phyloP scores from a whole-genome alignment of 768 basidiomycete species.

The Leccinum imitatum region DNA sequence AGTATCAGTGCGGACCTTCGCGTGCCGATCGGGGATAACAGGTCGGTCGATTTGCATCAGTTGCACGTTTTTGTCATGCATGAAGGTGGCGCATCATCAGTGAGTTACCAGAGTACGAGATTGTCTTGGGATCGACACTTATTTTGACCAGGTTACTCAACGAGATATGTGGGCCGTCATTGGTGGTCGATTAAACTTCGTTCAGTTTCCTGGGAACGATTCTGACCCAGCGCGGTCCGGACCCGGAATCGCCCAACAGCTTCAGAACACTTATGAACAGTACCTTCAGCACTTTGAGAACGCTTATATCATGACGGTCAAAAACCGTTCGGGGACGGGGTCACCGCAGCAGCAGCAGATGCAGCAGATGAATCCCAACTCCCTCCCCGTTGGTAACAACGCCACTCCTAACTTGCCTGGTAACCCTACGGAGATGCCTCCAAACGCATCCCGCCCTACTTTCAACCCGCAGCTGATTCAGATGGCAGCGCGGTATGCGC shows the following conservation, averaged over 20 bases:
- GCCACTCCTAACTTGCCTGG: constrained; percentile 10
- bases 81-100: constrained; percentile 52
- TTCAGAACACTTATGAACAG: constrained; percentile 60
- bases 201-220: constrained; percentile 61
- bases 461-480: constrained; percentile 39
- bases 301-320: constrained; percentile 47
- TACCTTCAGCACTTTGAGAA: constrained; percentile 58
- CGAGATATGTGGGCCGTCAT: constrained; percentile 65
- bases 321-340: constrained; percentile 16
- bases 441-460: constrained; percentile 11
- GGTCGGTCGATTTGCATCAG: constrained; percentile 56
- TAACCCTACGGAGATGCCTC: constrained; percentile 21
- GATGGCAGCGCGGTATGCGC: constrained; percentile 47
- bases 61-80: constrained; percentile 60
- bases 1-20: constrained; percentile 40
- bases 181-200: constrained; percentile 64
- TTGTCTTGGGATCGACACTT: constrained; percentile 10
- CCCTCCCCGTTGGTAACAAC: constrained; percentile 12
- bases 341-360: constrained; percentile 13
- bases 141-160: constrained; percentile 44
- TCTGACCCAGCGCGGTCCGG: constrained; percentile 61
- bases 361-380: constrained; percentile 15
- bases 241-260: constrained; percentile 58
- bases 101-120: constrained; percentile 29
- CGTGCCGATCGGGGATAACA: constrained; percentile 49